A percentile compares a stretch with the other conserved stretches of the same genome.
phyloP scores from a whole-genome alignment of 129 eudicot species.

The Artemisia annua region DNA sequence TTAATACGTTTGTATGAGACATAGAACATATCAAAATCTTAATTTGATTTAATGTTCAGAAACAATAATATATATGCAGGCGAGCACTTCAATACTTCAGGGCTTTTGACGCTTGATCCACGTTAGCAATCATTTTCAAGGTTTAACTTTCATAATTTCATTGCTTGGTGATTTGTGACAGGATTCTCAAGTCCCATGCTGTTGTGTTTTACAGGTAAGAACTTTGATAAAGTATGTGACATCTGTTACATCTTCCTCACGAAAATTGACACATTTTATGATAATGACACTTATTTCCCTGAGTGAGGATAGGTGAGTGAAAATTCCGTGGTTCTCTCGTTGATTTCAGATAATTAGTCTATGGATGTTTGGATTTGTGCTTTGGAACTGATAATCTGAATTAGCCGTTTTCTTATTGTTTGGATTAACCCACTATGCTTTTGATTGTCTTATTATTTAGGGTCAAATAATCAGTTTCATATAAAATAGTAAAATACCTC shows the following conservation, averaged over 20 bases:
- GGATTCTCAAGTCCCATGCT: neutral
- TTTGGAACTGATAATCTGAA: no score
- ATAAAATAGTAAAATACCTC: no score
- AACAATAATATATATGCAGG: neutral
- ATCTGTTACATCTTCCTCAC: conserved; percentile 7
- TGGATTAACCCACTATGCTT: no score
- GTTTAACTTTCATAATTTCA: neutral
- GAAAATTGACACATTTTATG: neutral
- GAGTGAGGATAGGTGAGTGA: no score
- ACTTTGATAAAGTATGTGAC: conserved; percentile 17
- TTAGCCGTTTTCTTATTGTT: no score
- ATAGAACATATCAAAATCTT: neutral
- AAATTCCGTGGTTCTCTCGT: no score
- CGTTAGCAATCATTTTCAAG: neutral
- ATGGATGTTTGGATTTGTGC: no score
- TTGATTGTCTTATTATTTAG: no score
- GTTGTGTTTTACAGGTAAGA: conserved; percentile 14
- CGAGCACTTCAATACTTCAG: neutral
- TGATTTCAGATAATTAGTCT: no score
- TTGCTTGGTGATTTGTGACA: conserved; percentile 5
- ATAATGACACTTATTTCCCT: neutral
- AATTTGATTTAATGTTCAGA: neutral
- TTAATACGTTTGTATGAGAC: neutral
- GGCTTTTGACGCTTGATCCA: neutral
- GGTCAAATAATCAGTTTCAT: no score